Percentiles rank a stretch among this genome's conserved stretches.
phyloP scores from a whole-genome alignment of 345 rosid species.

The Noccaea caerulescens region DNA sequence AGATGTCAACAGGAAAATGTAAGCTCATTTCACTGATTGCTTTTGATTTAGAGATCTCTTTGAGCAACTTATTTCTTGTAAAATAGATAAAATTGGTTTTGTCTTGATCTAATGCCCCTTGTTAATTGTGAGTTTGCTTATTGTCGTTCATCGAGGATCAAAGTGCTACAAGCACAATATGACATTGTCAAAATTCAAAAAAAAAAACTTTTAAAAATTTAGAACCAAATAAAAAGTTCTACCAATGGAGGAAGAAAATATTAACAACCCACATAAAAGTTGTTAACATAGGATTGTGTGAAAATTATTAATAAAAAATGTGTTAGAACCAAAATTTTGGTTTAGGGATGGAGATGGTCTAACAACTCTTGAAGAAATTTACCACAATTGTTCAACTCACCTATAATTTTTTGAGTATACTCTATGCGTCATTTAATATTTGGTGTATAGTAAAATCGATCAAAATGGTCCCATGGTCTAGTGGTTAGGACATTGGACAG shows the following conservation, averaged over 20 bases:
- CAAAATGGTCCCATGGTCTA: slow-evolving; percentile 32
- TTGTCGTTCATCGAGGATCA: slow-evolving; percentile 67
- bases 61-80: not conserved
- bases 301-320: too few species aligned
- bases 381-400: not conserved
- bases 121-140: not conserved
- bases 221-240: too few species aligned
- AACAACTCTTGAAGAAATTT: not conserved
- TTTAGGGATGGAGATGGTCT: too few species aligned
- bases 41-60: not conserved
- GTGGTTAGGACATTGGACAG: slow-evolving; percentile 38
- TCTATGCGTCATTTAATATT: too few species aligned
- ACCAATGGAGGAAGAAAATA: too few species aligned
- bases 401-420: too few species aligned
- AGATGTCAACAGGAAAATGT: slow-evolving; percentile 91
- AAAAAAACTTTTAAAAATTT: too few species aligned
- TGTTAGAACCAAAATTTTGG: too few species aligned
- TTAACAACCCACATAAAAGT: too few species aligned
- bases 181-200: too few species aligned
- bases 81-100: not conserved
- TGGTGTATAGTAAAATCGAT: too few species aligned
- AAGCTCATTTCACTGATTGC: slow-evolving; percentile 26
- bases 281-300: too few species aligned
- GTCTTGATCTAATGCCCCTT: not conserved
- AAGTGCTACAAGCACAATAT: slow-evolving; percentile 96